A percentile compares a stretch with the other conserved stretches of the same genome.
These are phyloP conservation scores for Coriaria nepalensis DNA, from an alignment of 306 rosid genomes.

Conservation along the genomic window DNA sequence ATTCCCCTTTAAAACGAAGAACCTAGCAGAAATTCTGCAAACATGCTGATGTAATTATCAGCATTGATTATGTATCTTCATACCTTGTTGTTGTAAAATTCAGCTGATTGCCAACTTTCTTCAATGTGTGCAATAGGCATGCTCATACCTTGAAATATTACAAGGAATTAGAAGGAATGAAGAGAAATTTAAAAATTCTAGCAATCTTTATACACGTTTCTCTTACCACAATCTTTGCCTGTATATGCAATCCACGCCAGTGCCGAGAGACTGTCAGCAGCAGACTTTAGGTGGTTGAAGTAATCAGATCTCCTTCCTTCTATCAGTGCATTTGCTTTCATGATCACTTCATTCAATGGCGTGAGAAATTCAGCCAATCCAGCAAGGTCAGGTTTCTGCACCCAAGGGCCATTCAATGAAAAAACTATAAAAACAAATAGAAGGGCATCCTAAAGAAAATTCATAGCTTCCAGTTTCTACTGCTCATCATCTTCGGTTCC, in stretches of 20 bases:
- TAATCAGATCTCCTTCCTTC: slow-evolving; percentile 82
- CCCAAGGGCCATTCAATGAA: slow-evolving; percentile 6
- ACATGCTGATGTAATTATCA: slow-evolving; percentile 8
- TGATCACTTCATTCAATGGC: slow-evolving; percentile 65
- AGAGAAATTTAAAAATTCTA: slow-evolving; percentile 1
- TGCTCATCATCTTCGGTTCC: too few relatives aligned
- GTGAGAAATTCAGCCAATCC: slow-evolving; percentile 71
- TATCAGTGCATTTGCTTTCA: slow-evolving; percentile 45
- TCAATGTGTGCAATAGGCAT: slow-evolving; percentile 97
- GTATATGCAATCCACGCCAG: slow-evolving; percentile 85
- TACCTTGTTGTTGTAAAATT: slow-evolving; percentile 97
- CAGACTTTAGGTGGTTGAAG: slow-evolving; percentile 82
- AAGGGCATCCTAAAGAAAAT: not conserved
- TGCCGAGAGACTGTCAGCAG: slow-evolving; percentile 90
- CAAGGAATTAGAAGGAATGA: slow-evolving; percentile 12
- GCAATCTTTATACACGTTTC: slow-evolving; percentile 11
- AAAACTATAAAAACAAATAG: not conserved
- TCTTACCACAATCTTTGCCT: slow-evolving; percentile 81
- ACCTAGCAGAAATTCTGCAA: slow-evolving; percentile 9
- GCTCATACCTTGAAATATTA: slow-evolving; percentile 69
- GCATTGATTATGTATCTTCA: slow-evolving; percentile 13
- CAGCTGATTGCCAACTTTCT: slow-evolving; percentile 99
- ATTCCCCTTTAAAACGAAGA: slow-evolving; percentile 1
- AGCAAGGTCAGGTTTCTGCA: slow-evolving; percentile 76
- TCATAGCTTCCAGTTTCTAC: too few relatives aligned